A percentile compares a stretch with the other conserved stretches of the same genome.
phyloP scores from a whole-genome alignment of 2,329 filamentous ascomycete species.

The Trichoderma semiorbis region DNA sequence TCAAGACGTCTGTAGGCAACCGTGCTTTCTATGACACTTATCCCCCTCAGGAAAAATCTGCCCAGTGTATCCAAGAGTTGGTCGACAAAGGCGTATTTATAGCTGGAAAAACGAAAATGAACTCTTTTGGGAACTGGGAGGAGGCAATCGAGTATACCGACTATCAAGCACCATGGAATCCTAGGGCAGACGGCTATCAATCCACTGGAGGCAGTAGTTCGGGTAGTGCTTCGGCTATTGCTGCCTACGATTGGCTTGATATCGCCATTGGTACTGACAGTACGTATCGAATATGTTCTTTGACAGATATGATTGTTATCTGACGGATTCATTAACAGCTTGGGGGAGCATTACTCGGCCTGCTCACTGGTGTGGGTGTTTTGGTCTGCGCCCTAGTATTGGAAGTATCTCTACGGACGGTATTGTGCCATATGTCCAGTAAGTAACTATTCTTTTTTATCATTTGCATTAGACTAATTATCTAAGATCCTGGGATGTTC shows the following conservation, averaged over 20 bases:
- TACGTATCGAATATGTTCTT: background rate
- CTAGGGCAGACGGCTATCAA: background rate
- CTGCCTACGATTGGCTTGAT: background rate
- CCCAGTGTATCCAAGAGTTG: background rate
- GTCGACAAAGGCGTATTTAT: background rate
- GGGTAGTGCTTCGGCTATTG: background rate
- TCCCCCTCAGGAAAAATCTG: background rate
- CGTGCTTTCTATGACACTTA: background rate
- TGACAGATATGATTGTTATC: background rate
- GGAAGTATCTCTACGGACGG: background rate
- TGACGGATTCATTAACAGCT: background rate
- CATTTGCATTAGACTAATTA: background rate
- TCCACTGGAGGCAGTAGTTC: background rate
- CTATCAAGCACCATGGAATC: background rate
- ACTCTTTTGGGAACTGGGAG: background rate
- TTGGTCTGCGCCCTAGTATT: background rate
- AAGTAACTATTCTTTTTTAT: accelerated
- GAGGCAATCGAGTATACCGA: background rate
- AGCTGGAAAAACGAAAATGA: background rate
- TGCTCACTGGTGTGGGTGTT: background rate
- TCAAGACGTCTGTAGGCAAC: background rate
- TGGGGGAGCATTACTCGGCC: background rate
- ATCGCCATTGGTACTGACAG: background rate
- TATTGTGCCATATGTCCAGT: background rate
- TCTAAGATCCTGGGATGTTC: background rate